Evolutionary conservation across 2,329 filamentous ascomycete genomes (phyloP).

Genomic region (Colletotrichum australisinense): DNA sequence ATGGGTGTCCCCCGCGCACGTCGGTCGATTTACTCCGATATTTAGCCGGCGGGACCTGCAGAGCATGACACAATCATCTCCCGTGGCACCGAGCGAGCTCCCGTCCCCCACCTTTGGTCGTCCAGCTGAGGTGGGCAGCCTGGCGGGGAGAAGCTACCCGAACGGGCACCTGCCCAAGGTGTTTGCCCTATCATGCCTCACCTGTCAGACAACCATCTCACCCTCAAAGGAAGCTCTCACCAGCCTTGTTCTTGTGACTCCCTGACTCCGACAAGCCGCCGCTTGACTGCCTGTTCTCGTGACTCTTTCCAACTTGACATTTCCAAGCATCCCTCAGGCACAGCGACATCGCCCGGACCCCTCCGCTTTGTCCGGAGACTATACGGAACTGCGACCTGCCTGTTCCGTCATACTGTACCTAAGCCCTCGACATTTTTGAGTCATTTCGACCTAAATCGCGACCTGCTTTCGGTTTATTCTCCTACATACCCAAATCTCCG

Average conservation of each 20-base stretch:
- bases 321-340: neutral
- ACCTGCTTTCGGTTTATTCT: neutral
- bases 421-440: constrained; percentile 4
- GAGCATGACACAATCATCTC: constrained; percentile 10
- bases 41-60: constrained; percentile 32
- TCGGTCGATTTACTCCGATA: neutral
- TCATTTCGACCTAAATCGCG: constrained; percentile 3
- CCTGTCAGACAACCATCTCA: constrained; percentile 13
- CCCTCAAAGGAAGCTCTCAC: neutral
- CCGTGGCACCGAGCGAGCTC: constrained; percentile 4
- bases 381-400: constrained; percentile 11
- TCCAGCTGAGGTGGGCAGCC: constrained; percentile 1
- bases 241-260: constrained; percentile 13
- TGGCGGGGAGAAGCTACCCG: constrained; percentile 5
- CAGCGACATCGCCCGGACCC: neutral
- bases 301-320: neutral
- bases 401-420: constrained; percentile 9
- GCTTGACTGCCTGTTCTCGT: neutral
- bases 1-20: neutral
- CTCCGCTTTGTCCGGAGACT: constrained; percentile 16
- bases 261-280: neutral
- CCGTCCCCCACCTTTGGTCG: constrained; percentile 3
- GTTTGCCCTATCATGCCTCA: constrained; percentile 3
- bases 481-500: neutral
- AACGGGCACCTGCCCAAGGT: neutral